phyloP scores from a whole-genome alignment of 1,284 basidiomycete genomes.

The Rhizopogon parksii region DNA sequence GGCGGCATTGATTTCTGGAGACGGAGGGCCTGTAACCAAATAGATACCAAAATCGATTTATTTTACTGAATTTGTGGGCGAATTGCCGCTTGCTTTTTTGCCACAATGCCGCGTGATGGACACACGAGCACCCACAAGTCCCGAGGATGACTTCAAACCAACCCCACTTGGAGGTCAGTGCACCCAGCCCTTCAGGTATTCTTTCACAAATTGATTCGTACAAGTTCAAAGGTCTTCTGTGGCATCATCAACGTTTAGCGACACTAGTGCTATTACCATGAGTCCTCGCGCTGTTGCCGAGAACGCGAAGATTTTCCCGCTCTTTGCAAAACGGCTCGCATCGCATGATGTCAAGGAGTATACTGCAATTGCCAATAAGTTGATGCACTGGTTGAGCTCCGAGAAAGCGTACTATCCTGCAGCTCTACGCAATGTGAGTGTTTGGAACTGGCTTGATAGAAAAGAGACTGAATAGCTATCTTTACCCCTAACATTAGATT shows the following conservation, averaged over 20 bases:
- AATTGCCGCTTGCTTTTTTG: neutral
- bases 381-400: constrained; percentile 20
- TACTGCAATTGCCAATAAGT: constrained; percentile 14
- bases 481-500: constrained; percentile 15
- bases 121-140: neutral
- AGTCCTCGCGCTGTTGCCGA: constrained; percentile 15
- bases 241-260: neutral
- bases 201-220: neutral
- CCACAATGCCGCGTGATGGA: neutral
- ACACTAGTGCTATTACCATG: neutral
- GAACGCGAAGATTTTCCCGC: constrained; percentile 26
- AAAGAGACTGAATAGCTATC: neutral
- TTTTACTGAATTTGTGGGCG: too few relatives aligned
- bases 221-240: neutral
- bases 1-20: too few relatives aligned
- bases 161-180: neutral
- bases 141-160: neutral
- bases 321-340: constrained; percentile 23
- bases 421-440: constrained; percentile 23
- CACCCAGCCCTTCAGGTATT: neutral
- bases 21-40: too few relatives aligned
- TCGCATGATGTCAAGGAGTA: constrained; percentile 21
- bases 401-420: constrained; percentile 27
- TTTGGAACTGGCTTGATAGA: neutral
- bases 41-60: too few relatives aligned